phyloP scores from a whole-genome alignment of 2,329 filamentous ascomycete species.

The Tothia fuscella region DNA sequence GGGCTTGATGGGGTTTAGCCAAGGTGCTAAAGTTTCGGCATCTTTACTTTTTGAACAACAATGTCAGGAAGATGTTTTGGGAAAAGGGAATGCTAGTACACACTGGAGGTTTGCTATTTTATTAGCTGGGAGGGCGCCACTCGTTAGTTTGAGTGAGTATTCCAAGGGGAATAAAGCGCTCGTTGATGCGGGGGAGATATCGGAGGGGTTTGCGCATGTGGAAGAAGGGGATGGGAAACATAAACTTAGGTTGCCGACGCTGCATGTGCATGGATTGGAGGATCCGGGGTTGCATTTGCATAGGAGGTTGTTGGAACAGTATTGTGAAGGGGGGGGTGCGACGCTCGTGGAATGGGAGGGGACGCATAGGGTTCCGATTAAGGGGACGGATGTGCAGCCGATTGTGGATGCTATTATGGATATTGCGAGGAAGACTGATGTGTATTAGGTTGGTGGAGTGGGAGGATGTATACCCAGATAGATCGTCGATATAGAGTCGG shows the following conservation, averaged over 20 bases:
- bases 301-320: slow-evolving; percentile 42
- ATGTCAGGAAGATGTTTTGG: slow-evolving; percentile 25
- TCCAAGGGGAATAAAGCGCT: slow-evolving; percentile 25
- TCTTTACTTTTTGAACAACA: slow-evolving; percentile 47
- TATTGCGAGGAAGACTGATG: slow-evolving; percentile 30
- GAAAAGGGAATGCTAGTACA: slow-evolving; percentile 13
- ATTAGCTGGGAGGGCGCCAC: slow-evolving; percentile 48
- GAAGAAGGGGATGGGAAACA: slow-evolving; percentile 26
- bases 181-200: slow-evolving; percentile 30
- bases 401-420: slow-evolving; percentile 42
- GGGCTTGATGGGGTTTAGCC: slow-evolving; percentile 38
- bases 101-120: slow-evolving; percentile 50
- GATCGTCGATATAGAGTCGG: too few species aligned
- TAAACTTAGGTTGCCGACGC: slow-evolving; percentile 42
- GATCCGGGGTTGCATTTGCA: slow-evolving; percentile 51
- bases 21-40: slow-evolving; percentile 36
- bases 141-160: slow-evolving; percentile 40
- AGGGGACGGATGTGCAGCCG: slow-evolving; percentile 49
- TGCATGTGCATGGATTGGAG: slow-evolving; percentile 55
- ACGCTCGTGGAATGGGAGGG: slow-evolving; percentile 62
- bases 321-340: slow-evolving; percentile 44
- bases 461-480: too few species aligned
- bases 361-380: slow-evolving; percentile 58
- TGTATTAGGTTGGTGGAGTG: too few species aligned
- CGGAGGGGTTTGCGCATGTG: slow-evolving; percentile 28